Evolutionary conservation across 1,284 basidiomycete species (phyloP), one percentile per base, ranked within the genome.

Genomic region (Apiotrichum akiyoshidainum): DNA sequence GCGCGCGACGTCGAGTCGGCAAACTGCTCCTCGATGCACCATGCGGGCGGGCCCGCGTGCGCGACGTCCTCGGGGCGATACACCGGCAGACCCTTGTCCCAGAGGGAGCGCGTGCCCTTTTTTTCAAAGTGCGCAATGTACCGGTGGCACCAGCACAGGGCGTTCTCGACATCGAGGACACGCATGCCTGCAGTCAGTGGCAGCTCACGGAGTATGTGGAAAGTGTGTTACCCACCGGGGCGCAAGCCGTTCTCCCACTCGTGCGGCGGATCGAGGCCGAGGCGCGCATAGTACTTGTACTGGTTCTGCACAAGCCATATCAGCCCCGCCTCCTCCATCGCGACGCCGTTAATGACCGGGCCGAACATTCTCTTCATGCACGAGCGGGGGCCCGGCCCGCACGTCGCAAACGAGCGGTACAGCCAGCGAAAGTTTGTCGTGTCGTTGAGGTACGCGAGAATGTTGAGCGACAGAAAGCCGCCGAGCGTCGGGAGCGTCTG

Each of bases 231-330:
- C 44, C 21, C 44, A 45, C 44, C 45, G 7, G 48, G 68, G 47
- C 64, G 54, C 9, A 69, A 41, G 2, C 68, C 70, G 26, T 31
- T 35, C 34, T 59, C 50, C 52, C 50, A 58, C n/a, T 63, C 70
- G 52, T 70, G 63, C 7, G 67, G 68, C 13, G 70, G 68, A 50
- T 65, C 63, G 35, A 60, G 54, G 9, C 64, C 65, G 1, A 72
- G 50, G 19, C 68, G 57, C 16, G 59, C 59, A 58, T 64, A 72
- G 54, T 68, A 70, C 19, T 57, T 45, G 60, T 63, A 72, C 48
- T 72, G 70, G 58, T 72, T 64, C 4, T 70, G 65, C 33, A 58
- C 56, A n/a, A 72, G 58, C 70, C 70, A 72, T n/a, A 52, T 52
- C 19, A 72, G 55, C 0, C 67, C 68, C 9, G 70, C 65, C 33